These are phyloP conservation scores for Penicillium ucsense DNA, from an alignment of 495 filamentous ascomycete species.

Conservation along the genomic window DNA sequence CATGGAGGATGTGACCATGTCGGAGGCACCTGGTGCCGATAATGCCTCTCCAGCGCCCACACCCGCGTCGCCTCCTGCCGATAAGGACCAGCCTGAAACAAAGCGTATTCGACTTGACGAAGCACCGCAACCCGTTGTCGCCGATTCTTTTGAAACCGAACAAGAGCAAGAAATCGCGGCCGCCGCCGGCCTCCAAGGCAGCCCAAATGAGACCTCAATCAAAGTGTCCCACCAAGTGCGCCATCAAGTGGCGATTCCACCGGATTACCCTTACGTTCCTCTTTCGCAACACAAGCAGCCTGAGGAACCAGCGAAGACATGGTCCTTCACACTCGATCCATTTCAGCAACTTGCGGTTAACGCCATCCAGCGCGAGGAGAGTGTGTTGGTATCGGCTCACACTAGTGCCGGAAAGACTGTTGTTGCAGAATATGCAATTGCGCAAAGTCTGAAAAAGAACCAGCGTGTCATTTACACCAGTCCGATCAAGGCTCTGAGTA, in stretches of 20 bases:
- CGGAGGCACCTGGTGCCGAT: constrained; percentile 24
- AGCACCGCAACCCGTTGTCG: constrained; percentile 71
- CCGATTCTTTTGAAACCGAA: constrained; percentile 92
- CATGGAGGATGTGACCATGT: constrained; percentile 35
- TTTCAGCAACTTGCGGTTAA: constrained; percentile 90
- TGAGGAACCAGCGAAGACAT: constrained; percentile 71
- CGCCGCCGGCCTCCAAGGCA: constrained; percentile 66
- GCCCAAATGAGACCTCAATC: constrained; percentile 56
- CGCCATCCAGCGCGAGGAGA: constrained; percentile 90
- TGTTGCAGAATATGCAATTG: constrained; percentile 95
- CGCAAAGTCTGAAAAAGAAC: constrained; percentile 91
- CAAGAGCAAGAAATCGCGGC: constrained; percentile 81
- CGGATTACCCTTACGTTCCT: constrained; percentile 85
- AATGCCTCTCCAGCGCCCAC: constrained; percentile 11
- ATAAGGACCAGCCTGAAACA: constrained; percentile 40
- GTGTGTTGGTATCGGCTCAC: constrained; percentile 92
- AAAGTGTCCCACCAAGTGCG: constrained; percentile 92
- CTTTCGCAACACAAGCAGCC: constrained; percentile 84
- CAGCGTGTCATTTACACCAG: constrained; percentile 98
- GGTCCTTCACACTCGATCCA: constrained; percentile 86
- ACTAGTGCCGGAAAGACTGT: constrained; percentile 98
- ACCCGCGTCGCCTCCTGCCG: constrained; percentile 13
- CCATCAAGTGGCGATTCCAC: constrained; percentile 91
- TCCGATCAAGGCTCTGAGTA: constrained; percentile 96
- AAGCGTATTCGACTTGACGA: constrained; percentile 72